Evolutionary conservation across 2,329 filamentous ascomycete species (phyloP).

Genomic region (Sporothrix protearum): DNA sequence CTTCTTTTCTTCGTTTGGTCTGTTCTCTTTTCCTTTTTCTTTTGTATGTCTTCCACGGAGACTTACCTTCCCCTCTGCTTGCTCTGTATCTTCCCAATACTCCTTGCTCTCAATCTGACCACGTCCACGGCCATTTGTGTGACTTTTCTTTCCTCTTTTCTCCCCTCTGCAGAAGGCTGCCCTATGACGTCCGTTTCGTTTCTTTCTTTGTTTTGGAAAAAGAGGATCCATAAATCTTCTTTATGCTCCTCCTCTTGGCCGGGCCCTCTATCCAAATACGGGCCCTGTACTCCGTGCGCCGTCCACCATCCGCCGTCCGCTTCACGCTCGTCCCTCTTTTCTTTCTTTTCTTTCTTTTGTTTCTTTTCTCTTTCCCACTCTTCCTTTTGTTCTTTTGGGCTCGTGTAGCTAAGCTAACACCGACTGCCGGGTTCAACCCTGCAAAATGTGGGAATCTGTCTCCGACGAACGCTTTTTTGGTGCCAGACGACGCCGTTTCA

Average conservation of each 20-base stretch:
- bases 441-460: not conserved
- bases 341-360: not conserved
- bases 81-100: not conserved
- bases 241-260: not conserved
- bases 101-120: not conserved
- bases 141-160: not conserved
- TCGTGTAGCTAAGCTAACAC: constrained; percentile 6
- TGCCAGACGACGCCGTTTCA: constrained; percentile 3
- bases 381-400: constrained; percentile 6
- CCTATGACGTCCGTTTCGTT: constrained; percentile 1
- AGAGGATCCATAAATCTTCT: not conserved
- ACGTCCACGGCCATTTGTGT: not conserved
- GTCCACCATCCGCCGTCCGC: not conserved
- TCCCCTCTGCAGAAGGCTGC: not conserved
- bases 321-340: not conserved
- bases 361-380: constrained; percentile 5
- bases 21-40: not conserved
- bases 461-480: not conserved
- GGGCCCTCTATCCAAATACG: not conserved
- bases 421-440: constrained; percentile 17
- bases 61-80: not conserved
- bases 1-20: not conserved
- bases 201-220: constrained; percentile 1
- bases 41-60: no score
- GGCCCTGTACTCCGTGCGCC: not conserved